Percentiles rank a stretch among this genome's conserved stretches.
Evolutionary conservation across 345 rosid species (phyloP).

Genomic region (Populus simonii): DNA sequence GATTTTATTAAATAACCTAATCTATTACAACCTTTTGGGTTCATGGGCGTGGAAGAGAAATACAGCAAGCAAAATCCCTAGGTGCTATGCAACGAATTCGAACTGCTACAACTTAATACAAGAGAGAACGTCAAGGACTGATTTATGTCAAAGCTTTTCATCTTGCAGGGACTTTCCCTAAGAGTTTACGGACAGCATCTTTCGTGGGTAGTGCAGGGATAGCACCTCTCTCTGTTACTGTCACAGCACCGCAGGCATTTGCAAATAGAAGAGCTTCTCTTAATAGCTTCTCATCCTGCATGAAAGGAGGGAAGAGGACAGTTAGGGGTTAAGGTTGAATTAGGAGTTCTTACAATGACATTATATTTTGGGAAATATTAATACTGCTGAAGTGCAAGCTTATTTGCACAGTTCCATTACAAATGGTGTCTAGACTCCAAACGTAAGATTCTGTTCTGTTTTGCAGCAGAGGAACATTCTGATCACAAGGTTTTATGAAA

Average conservation of each 20-base stretch:
- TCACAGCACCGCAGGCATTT: conserved; percentile 81
- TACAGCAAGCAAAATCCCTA: not conserved
- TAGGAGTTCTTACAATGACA: not conserved
- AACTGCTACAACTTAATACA: not conserved
- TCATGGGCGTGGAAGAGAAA: not conserved
- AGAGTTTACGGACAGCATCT: conserved; percentile 55
- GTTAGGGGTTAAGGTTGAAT: not conserved
- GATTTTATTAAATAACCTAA: not conserved
- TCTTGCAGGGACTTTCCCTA: conserved; percentile 15
- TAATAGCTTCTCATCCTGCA: conserved; percentile 76
- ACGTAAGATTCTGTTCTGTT: not conserved
- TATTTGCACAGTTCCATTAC: too few relatives aligned
- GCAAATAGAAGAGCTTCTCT: conserved; percentile 74
- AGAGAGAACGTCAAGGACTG: not conserved
- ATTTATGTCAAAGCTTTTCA: not conserved
- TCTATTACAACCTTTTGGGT: not conserved
- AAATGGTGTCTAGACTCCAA: not conserved
- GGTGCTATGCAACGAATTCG: not conserved
- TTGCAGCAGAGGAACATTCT: not conserved
- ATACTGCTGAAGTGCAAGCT: not conserved
- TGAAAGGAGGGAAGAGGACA: not conserved
- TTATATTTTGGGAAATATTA: too few relatives aligned
- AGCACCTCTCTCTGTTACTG: conserved; percentile 90
- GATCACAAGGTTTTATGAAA: not conserved
- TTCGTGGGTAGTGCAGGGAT: conserved; percentile 87